Percentiles rank a stretch among this genome's conserved stretches.
phyloP scores from a whole-genome alignment of 2,329 filamentous ascomycete genomes.

The Curvularia eragrostidis region DNA sequence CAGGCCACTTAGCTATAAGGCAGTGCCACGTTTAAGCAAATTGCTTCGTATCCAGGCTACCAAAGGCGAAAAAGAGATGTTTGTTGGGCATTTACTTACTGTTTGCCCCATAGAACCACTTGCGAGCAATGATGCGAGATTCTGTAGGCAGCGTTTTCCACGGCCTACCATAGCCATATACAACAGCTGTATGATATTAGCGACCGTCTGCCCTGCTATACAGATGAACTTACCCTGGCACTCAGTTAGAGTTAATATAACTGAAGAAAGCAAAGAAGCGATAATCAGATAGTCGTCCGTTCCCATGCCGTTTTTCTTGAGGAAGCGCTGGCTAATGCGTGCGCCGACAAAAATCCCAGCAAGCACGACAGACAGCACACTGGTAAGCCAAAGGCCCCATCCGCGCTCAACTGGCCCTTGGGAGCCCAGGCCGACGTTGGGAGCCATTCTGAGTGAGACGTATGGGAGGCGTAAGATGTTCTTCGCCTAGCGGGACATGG shows the following conservation, averaged over 20 bases:
- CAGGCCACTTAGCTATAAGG: background rate
- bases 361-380: slow-evolving; percentile 29
- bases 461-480: background rate
- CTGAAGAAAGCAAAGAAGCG: slow-evolving; percentile 26
- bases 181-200: slow-evolving; percentile 25
- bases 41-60: background rate
- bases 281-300: slow-evolving; percentile 36
- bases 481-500: slow-evolving; percentile 1
- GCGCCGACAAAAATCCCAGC: slow-evolving; percentile 28
- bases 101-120: slow-evolving; percentile 43
- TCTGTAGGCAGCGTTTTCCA: slow-evolving; percentile 23
- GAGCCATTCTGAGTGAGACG: slow-evolving; percentile 21
- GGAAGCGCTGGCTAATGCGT: slow-evolving; percentile 24
- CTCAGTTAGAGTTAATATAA: slow-evolving; percentile 30
- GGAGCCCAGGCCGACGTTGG: slow-evolving; percentile 33
- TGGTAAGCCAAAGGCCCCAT: slow-evolving; percentile 33
- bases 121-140: slow-evolving; percentile 26
- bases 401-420: slow-evolving; percentile 30
- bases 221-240: slow-evolving; percentile 28
- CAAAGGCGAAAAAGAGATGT: background rate
- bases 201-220: background rate
- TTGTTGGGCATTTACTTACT: slow-evolving; percentile 9
- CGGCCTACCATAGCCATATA: slow-evolving; percentile 30
- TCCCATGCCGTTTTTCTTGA: slow-evolving; percentile 28
- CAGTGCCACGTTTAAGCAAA: background rate